phyloP scores from a whole-genome alignment of 495 filamentous ascomycete genomes.

The Talaromyces borbonicus region DNA sequence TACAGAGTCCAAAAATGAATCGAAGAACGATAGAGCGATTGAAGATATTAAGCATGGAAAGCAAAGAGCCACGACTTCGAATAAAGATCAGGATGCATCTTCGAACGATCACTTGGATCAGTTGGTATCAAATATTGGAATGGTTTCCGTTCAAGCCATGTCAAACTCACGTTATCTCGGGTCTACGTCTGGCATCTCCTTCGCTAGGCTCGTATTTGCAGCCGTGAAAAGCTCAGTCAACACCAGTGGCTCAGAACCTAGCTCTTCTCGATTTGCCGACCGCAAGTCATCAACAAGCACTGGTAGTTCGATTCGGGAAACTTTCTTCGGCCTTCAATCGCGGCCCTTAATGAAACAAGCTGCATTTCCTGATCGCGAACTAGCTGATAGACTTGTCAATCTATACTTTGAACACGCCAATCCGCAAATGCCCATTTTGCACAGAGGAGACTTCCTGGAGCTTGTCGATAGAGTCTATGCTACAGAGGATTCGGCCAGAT shows the following conservation, averaged over 20 bases:
- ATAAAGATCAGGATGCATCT: conserved; percentile 18
- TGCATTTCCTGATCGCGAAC: conserved; percentile 65
- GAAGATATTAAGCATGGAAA: conserved; percentile 16
- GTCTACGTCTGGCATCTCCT: conserved; percentile 84
- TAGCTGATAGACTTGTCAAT: conserved; percentile 61
- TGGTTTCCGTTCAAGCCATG: conserved; percentile 65
- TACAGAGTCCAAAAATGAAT: conserved; percentile 13
- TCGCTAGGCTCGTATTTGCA: conserved; percentile 88
- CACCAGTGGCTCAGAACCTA: conserved; percentile 47
- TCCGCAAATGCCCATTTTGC: conserved; percentile 87
- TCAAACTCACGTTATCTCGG: conserved; percentile 75
- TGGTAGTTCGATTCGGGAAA: conserved; percentile 79
- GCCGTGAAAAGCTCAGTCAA: conserved; percentile 79
- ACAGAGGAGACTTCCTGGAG: conserved; percentile 75
- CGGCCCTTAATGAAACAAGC: conserved; percentile 79
- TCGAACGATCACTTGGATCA: conserved; percentile 58
- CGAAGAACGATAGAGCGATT: conserved; percentile 20
- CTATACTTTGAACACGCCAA: conserved; percentile 96
- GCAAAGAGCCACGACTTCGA: conserved; percentile 10
- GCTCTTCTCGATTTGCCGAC: conserved; percentile 39
- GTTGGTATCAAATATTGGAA: conserved; percentile 65
- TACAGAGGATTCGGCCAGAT: conserved; percentile 55
- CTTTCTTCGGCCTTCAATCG: conserved; percentile 88
- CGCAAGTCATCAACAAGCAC: conserved; percentile 35
- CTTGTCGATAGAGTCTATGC: conserved; percentile 73